These are phyloP conservation scores for Fraxinus xanthoxyloides DNA, from an alignment of 305 asterid genomes.

Conservation along the genomic window DNA sequence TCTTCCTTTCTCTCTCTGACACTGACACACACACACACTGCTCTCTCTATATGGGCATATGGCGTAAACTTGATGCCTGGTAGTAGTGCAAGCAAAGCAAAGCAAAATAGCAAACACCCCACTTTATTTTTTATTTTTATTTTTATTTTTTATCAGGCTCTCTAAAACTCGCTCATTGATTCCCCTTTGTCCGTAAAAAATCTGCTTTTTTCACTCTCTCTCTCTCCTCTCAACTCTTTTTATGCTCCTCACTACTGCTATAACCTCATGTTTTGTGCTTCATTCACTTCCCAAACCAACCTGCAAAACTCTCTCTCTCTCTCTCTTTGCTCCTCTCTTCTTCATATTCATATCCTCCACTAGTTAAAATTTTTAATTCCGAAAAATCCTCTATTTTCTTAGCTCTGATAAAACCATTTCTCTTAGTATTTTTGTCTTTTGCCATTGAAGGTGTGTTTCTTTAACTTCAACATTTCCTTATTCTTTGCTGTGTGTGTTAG, in stretches of 20 bases:
- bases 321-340: constrained; percentile 24
- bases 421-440: constrained; percentile 18
- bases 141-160: background rate
- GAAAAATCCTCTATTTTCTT: constrained; percentile 2
- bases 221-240: constrained; percentile 28
- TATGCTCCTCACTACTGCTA: constrained; percentile 37
- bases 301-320: constrained; percentile 37
- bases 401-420: constrained; percentile 18
- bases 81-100: constrained; percentile 61
- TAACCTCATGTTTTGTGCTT: constrained; percentile 47
- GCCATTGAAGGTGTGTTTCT: constrained; percentile 16
- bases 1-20: constrained; percentile 24
- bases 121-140: constrained; percentile 19
- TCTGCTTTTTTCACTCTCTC: background rate
- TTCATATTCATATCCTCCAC: constrained; percentile 20
- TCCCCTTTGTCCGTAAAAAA: constrained; percentile 18
- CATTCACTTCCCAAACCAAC: constrained; percentile 45
- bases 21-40: constrained; percentile 34
- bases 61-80: constrained; percentile 49
- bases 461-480: constrained; percentile 15
- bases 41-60: constrained; percentile 31
- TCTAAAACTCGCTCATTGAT: constrained; percentile 20
- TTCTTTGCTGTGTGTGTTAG: constrained; percentile 13
- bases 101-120: constrained; percentile 23
- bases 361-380: background rate